phyloP scores from a whole-genome alignment of 1,284 basidiomycete genomes.

The Grifola frondosa region DNA sequence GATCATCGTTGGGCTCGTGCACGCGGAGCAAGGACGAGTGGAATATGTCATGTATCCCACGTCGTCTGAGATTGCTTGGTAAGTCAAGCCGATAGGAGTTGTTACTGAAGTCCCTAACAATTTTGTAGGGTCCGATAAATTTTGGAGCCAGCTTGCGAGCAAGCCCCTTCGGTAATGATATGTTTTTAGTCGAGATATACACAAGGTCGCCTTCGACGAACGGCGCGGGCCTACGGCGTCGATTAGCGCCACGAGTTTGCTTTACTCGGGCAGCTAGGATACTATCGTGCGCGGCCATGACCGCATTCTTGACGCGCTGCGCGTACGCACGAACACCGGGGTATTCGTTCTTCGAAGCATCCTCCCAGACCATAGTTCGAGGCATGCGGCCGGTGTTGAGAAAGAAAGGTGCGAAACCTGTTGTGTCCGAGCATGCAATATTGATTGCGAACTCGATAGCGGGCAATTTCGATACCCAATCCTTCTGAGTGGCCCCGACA shows the following conservation, averaged over 20 bases:
- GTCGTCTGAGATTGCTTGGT: slow-evolving; percentile 18
- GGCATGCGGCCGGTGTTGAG: slow-evolving; percentile 21
- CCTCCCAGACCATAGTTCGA: slow-evolving; percentile 3
- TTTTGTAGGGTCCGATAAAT: slow-evolving; percentile 22
- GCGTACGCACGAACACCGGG: slow-evolving; percentile 24
- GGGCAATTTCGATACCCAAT: slow-evolving; percentile 37
- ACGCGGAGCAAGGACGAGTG: slow-evolving; percentile 24
- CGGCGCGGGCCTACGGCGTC: not conserved
- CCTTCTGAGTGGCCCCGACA: slow-evolving; percentile 29
- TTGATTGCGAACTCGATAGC: slow-evolving; percentile 36
- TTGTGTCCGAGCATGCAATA: too few species aligned
- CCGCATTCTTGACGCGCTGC: not conserved
- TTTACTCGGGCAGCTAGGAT: slow-evolving; percentile 20
- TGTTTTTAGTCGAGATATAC: slow-evolving; percentile 2
- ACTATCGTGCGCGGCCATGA: slow-evolving; percentile 20
- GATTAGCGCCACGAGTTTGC: slow-evolving; percentile 19
- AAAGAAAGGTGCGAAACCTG: slow-evolving; percentile 35
- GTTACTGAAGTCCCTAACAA: slow-evolving; percentile 3
- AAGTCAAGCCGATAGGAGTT: slow-evolving; percentile 26
- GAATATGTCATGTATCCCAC: slow-evolving; percentile 27
- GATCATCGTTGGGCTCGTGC: slow-evolving; percentile 29
- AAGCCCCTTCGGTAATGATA: not conserved
- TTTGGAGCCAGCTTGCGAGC: slow-evolving; percentile 21
- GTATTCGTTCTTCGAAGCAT: not conserved
- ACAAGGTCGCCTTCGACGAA: slow-evolving; percentile 24